Evolutionary conservation across 306 rosid genomes (phyloP), one percentile per base, ranked within the genome.

Genomic region (Mimosa pudica): DNA sequence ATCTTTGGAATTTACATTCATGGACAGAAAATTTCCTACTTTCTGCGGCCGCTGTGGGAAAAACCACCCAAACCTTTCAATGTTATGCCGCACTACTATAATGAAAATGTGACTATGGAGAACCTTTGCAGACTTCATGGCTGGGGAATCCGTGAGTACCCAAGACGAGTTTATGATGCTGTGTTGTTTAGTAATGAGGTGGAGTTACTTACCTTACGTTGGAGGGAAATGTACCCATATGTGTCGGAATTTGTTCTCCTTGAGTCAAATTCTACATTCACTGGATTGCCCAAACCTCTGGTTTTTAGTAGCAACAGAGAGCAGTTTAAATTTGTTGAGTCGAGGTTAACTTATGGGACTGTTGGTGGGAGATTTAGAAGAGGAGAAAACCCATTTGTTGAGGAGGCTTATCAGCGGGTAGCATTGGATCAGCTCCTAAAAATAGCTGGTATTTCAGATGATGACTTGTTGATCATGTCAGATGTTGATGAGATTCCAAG

Each of bases 401-500:
- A 95, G 83, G 99, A 95, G 89, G 99, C 98, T 4, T 93, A 86
- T 83, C 99, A 95, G 82, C 90, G 99, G n/a, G 93, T 93, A 35
- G 96, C 96, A 41, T 77, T 95, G 83, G 99, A 95, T 67, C 92
- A 90, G 70, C 97, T 95, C 77, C 99, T 95, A 48, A 86, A 68
- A 90, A 88, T 86, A 54, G 99, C 96, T 0, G 99, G 99, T 49
- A 95, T 95, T 74, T 80, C 92, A 10, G 97, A 95, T 18, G 99
- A 95, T 63, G 99, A 95, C 85, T 87, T 95, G 86, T 87, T 95
- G 90, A 93, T 95, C 42, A 95, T 95, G 99, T 95, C 99, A 63
- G 99, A 95, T 78, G 98, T 95, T 45, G 99, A 95, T 67, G 99
- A 95, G 92, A 95, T 95, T 81, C 99, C 99, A 45, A 95, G 99